Conservation (phyloP, 208 protist species). For the Trypanosoma avium region DNA sequence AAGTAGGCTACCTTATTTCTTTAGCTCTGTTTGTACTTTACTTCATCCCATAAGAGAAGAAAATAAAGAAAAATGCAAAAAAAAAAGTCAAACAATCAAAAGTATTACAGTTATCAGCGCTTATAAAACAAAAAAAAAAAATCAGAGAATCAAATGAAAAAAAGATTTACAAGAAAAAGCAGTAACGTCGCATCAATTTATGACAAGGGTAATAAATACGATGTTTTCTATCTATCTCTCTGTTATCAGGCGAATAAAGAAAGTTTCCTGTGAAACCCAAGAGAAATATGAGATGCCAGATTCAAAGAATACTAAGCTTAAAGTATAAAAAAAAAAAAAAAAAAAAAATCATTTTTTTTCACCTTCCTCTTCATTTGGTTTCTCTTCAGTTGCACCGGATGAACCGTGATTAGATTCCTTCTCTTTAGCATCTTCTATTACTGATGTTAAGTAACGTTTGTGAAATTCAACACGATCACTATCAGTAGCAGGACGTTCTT, state of each 20-base stretch:
- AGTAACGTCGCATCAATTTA: too few relatives aligned
- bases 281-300: too few relatives aligned
- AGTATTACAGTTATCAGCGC: background rate
- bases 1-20: background rate
- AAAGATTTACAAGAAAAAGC: background rate
- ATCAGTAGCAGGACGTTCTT: slow-evolving; percentile 58
- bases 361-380: background rate
- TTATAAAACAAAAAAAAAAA: background rate
- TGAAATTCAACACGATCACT: slow-evolving; percentile 79
- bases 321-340: too few relatives aligned
- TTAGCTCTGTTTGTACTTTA: background rate
- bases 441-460: slow-evolving; percentile 65
- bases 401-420: background rate
- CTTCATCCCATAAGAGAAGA: slow-evolving; percentile 1
- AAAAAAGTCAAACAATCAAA: slow-evolving; percentile 5
- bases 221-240: too few relatives aligned
- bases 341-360: too few relatives aligned
- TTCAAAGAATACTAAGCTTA: too few relatives aligned
- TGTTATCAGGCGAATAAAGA: too few relatives aligned
- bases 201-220: too few relatives aligned
- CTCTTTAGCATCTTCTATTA: slow-evolving; percentile 20
- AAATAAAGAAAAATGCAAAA: slow-evolving; percentile 11
- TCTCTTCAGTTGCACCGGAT: background rate
- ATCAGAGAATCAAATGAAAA: background rate
- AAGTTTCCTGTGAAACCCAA: too few relatives aligned